These are phyloP conservation scores for Acanthamoeba healyi DNA, from an alignment of 208 protist genomes.

Conservation along the genomic window DNA sequence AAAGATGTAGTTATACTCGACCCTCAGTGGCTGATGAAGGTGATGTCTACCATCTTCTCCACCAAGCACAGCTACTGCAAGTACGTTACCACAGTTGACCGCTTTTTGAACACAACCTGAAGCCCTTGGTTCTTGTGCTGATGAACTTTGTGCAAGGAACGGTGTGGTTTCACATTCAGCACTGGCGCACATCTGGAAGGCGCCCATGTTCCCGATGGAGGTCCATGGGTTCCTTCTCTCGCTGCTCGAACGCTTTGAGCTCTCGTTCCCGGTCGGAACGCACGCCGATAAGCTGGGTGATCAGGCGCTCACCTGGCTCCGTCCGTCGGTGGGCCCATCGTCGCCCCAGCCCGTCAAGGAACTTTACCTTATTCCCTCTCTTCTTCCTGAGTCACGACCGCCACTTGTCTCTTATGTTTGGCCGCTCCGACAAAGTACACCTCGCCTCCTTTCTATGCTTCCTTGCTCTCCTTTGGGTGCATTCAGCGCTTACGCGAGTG, in stretches of 20 bases:
- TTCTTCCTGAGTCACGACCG: background rate
- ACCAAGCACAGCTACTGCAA: conserved; percentile 73
- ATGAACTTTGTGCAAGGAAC: background rate
- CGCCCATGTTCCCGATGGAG: background rate
- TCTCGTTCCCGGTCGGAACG: background rate
- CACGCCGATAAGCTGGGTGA: conserved; percentile 36
- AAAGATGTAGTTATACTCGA: conserved; percentile 80
- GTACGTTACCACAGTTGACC: too few relatives aligned
- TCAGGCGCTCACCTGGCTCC: background rate
- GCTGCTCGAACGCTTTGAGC: conserved; percentile 34
- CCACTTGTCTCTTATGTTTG: background rate
- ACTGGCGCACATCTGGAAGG: conserved; percentile 53
- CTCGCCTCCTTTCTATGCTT: background rate
- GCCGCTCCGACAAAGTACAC: background rate
- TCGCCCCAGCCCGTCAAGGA: background rate
- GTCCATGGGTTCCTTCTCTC: conserved; percentile 43
- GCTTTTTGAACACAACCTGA: too few relatives aligned
- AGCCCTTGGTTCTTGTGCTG: too few relatives aligned
- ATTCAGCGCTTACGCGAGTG: too few relatives aligned
- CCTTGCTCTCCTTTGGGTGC: background rate
- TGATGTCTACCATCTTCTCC: conserved; percentile 75
- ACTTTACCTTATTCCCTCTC: conserved; percentile 6
- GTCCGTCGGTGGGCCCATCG: background rate
- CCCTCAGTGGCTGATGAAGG: conserved; percentile 80
- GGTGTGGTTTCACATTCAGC: background rate